Evolutionary conservation across 139 green algal genomes (phyloP).

Genomic region (Chlorella sp.): DNA sequence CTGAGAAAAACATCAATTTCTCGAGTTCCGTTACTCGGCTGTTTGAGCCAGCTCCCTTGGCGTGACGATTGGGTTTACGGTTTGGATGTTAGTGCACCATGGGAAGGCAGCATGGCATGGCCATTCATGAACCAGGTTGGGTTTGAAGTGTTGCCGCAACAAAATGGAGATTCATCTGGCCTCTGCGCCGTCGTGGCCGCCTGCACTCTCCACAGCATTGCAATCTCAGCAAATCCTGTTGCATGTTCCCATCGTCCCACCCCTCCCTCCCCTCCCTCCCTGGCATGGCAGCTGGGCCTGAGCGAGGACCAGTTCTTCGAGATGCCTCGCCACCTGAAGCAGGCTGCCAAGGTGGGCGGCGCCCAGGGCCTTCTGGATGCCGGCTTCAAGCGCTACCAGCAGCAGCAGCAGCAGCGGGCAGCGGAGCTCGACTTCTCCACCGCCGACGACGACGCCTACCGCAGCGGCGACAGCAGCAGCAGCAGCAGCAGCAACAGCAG

Average conservation of each 20-base stretch:
- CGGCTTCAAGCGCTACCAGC: slow-evolving; percentile 39
- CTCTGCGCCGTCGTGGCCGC: too few relatives aligned
- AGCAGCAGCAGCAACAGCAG: neutral
- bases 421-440: neutral
- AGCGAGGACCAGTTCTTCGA: slow-evolving; percentile 44
- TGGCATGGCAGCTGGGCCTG: slow-evolving; percentile 8
- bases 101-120: too few relatives aligned
- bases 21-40: too few relatives aligned
- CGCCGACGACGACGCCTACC: neutral
- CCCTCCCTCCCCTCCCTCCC: neutral
- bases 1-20: too few relatives aligned
- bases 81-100: too few relatives aligned
- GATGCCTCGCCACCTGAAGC: slow-evolving; percentile 64
- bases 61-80: too few relatives aligned
- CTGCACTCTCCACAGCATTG: neutral
- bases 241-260: neutral
- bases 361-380: slow-evolving; percentile 56
- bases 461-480: neutral
- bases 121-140: too few relatives aligned
- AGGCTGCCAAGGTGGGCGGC: slow-evolving; percentile 52
- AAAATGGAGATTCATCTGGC: too few relatives aligned
- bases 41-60: too few relatives aligned
- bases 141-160: too few relatives aligned
- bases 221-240: too few relatives aligned
- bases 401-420: neutral